These are phyloP conservation scores for Backusella circina DNA, from an alignment of 192 early-diverging fungal genomes.

Conservation along the genomic window DNA sequence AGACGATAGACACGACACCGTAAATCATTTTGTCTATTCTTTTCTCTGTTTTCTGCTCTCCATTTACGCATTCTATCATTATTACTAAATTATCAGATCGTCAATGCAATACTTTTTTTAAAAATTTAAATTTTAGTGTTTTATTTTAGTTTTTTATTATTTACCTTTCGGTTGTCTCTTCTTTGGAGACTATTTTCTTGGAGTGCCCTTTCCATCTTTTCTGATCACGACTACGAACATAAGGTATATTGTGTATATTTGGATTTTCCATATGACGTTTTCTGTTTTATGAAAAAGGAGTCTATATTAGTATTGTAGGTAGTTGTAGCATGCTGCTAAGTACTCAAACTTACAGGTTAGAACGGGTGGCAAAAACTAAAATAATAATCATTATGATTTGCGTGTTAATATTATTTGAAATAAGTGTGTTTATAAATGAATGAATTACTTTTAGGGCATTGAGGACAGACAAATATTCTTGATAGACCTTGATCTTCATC, in stretches of 20 bases:
- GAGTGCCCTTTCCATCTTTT: constrained; percentile 53
- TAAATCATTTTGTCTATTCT: constrained; percentile 64
- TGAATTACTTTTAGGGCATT: constrained; percentile 34
- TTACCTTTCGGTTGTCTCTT: constrained; percentile 46
- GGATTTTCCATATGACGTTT: constrained; percentile 50
- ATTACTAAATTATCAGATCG: constrained; percentile 15
- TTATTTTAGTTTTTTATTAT: background rate
- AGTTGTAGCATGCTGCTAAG: background rate
- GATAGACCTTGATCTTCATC: constrained; percentile 10
- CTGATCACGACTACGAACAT: constrained; percentile 47
- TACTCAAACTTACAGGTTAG: constrained; percentile 28
- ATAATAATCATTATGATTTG: background rate
- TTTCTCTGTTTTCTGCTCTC: constrained; percentile 48
- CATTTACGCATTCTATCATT: constrained; percentile 46
- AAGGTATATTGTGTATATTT: constrained; percentile 52
- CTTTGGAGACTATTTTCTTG: constrained; percentile 49
- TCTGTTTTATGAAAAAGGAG: constrained; percentile 8
- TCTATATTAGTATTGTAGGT: background rate
- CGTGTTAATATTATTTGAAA: background rate
- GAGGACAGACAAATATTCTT: constrained; percentile 28
- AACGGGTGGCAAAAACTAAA: constrained; percentile 35
- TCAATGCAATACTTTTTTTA: constrained; percentile 8
- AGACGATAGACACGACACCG: constrained; percentile 70
- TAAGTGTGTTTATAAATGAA: background rate
- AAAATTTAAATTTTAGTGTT: background rate